Base-by-base conservation (phyloP, 306 rosid species). In the Dryas octopetala region DNA sequence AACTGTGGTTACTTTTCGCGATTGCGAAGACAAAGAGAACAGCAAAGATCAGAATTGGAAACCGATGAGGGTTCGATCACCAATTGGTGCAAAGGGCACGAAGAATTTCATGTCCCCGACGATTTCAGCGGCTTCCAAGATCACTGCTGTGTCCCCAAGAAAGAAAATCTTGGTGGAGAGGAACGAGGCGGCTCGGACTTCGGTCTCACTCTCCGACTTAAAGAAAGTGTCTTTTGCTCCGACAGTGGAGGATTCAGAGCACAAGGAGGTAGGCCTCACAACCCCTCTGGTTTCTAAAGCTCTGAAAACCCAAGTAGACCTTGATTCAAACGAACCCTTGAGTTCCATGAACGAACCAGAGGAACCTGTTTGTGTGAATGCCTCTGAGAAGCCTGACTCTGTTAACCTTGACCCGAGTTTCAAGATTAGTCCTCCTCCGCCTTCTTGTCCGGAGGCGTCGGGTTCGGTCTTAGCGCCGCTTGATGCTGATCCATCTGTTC, bases 91-190 rank as follows among this genome's bases (percentile, higher is more conserved):
- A 6, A 90, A 87, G 85, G 19, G 85, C 57, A n/a, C 88, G 13
- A 93, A 89, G 83, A 78, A 89, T 78, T 93, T 93, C 80, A 93
- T 93, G 97, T 86, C 93, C 54, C 93, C 98, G 1, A 93, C 97
- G 38, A 89, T 93, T 53, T 93, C 98, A 23, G 98, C 98, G 14
- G 84, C 96, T 19, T 84, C 81, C 62, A 93, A 93, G 91, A 17
- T 91, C 59, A 63, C 82, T 0, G 77, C 77, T 32, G 38, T 32
- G 23, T 91, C 97, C 23, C 98, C 97, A 4, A 87, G 83, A 79
- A 93, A 91, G 88, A 93, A 87, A 68, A 70, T 93, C 54, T 81
- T 93, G 9, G 46, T 44, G 0, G 97, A 93, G 77, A 79, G 89
- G 84, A 93, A 93, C 32, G 98, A 89, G 77, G 23, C 86, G 12